phyloP scores from a whole-genome alignment of 2,329 filamentous ascomycete genomes.

The Beauveria asiatica region DNA sequence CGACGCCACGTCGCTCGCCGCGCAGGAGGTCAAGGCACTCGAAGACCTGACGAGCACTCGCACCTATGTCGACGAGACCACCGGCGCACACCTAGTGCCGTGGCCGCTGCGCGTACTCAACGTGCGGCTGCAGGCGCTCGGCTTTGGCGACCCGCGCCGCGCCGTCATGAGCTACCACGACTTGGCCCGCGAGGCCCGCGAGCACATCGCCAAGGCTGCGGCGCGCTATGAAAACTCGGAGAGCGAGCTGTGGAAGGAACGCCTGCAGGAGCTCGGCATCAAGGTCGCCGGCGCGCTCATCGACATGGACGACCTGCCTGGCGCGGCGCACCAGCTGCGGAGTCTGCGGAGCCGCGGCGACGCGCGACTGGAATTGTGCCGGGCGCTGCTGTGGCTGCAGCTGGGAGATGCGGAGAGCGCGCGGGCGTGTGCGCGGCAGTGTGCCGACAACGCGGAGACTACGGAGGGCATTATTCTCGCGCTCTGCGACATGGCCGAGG shows the following conservation, averaged over 20 bases:
- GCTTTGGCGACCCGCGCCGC: slow-evolving; percentile 74
- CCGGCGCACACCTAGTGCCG: slow-evolving; percentile 61
- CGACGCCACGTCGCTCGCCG: slow-evolving; percentile 60
- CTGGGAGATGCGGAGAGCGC: slow-evolving; percentile 70
- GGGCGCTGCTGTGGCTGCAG: slow-evolving; percentile 65
- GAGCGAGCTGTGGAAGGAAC: slow-evolving; percentile 57
- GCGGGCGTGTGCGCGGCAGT: slow-evolving; percentile 38
- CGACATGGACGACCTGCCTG: slow-evolving; percentile 81
- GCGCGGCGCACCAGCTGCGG: slow-evolving; percentile 64
- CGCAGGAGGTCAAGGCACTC: slow-evolving; percentile 55
- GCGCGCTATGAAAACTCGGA: slow-evolving; percentile 42
- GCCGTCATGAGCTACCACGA: slow-evolving; percentile 89
- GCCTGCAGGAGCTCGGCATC: slow-evolving; percentile 68
- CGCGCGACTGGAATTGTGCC: slow-evolving; percentile 37
- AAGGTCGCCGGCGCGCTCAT: slow-evolving; percentile 58
- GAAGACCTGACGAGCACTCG: slow-evolving; percentile 50
- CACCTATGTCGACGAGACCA: slow-evolving; percentile 47
- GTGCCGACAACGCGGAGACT: slow-evolving; percentile 22
- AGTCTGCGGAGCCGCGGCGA: slow-evolving; percentile 39
- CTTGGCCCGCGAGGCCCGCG: slow-evolving; percentile 68
- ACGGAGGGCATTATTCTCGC: slow-evolving; percentile 50
- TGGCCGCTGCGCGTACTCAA: slow-evolving; percentile 81
- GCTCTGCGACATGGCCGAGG: slow-evolving; percentile 71
- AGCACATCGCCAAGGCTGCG: slow-evolving; percentile 42
- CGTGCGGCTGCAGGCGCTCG: slow-evolving; percentile 75